These are phyloP conservation scores for Brachypodium distachyon DNA, from an alignment of 202 grass and related monocot species.

Conservation along the genomic window DNA sequence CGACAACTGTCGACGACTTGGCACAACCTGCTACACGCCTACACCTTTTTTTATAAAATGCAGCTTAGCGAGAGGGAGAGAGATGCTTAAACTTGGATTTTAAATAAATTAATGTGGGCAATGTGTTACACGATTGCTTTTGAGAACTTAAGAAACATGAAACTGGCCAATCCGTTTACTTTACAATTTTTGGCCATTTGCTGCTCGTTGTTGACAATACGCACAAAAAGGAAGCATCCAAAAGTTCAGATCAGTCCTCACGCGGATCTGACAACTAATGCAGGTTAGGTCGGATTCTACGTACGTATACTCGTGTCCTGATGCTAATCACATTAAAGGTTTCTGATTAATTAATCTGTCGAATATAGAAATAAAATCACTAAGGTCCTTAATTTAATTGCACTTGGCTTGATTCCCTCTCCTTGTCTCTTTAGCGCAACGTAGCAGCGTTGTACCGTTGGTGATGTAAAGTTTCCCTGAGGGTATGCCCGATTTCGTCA, in stretches of 20 bases:
- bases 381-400: neutral
- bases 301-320: neutral
- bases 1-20: neutral
- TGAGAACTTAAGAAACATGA: neutral
- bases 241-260: neutral
- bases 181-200: no score
- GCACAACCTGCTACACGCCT: neutral
- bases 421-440: no score
- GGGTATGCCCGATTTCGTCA: no score
- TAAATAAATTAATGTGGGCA: neutral
- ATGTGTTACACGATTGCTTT: neutral
- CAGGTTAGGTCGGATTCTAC: neutral
- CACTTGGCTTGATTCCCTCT: no score
- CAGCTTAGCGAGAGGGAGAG: no score
- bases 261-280: neutral
- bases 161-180: neutral
- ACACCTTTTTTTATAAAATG: neutral
- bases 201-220: neutral
- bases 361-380: neutral
- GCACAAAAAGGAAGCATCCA: neutral
- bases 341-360: neutral
- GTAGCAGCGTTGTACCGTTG: no score
- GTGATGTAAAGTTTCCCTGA: no score
- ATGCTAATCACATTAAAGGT: neutral
- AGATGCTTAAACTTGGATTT: neutral